phyloP scores from a whole-genome alignment of 495 filamentous ascomycete species.

The Jackrogersella multiformis region DNA sequence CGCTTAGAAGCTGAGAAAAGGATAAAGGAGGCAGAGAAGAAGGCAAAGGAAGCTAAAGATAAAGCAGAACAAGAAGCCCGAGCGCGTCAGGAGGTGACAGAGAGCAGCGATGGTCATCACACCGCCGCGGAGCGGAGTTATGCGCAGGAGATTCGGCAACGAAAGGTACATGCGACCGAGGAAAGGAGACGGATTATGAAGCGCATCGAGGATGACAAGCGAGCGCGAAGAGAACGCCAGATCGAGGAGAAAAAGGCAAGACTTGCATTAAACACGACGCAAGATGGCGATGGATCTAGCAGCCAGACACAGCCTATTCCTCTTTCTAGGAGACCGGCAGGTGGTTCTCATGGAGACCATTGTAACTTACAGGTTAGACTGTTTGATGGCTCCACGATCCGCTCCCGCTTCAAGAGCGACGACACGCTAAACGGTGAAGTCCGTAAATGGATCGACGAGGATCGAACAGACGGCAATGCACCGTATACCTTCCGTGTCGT shows the following conservation, averaged over 20 bases:
- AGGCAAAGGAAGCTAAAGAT: slow-evolving; percentile 48
- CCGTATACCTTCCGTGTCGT: slow-evolving; percentile 89
- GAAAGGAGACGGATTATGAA: slow-evolving; percentile 69
- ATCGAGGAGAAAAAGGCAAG: slow-evolving; percentile 57
- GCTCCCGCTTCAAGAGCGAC: slow-evolving; percentile 71
- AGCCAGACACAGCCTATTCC: slow-evolving; percentile 4
- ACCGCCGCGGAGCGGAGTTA: slow-evolving; percentile 46
- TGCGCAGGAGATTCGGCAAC: slow-evolving; percentile 59
- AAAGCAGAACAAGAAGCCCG: slow-evolving; percentile 50
- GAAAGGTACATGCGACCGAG: slow-evolving; percentile 62
- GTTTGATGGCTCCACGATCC: slow-evolving; percentile 83
- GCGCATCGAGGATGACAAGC: slow-evolving; percentile 74
- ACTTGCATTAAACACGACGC: slow-evolving; percentile 14
- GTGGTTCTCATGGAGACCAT: slow-evolving; percentile 40
- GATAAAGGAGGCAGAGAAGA: too few species aligned
- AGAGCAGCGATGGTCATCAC: slow-evolving; percentile 41
- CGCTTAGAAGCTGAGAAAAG: too few species aligned
- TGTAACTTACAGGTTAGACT: slow-evolving; percentile 83
- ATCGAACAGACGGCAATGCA: slow-evolving; percentile 47
- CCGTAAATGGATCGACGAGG: slow-evolving; percentile 76
- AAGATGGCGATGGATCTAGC: not conserved
- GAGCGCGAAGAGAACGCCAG: slow-evolving; percentile 64
- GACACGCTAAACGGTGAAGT: slow-evolving; percentile 74
- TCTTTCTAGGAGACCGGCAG: slow-evolving; percentile 15
- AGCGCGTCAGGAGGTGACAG: slow-evolving; percentile 43